A percentile compares a stretch with the other conserved stretches of the same genome.
phyloP scores from a whole-genome alignment of 2,329 filamentous ascomycete genomes.

The Arthroderma uncinatum region DNA sequence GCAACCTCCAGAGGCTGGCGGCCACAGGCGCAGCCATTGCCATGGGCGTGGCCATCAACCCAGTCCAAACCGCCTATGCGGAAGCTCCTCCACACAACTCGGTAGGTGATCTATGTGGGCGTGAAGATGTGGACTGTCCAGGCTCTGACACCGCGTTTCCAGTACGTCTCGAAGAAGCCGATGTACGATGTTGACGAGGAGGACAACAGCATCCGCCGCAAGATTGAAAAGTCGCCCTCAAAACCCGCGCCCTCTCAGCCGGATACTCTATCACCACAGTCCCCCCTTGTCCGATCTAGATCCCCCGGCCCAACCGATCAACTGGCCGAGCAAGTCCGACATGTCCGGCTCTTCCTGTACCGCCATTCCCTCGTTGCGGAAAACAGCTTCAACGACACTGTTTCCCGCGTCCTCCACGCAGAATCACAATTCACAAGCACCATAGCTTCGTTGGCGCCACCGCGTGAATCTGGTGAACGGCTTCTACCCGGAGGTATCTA shows the following conservation, averaged over 20 bases:
- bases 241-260: background rate
- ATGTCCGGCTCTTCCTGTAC: slow-evolving; percentile 70
- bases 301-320: slow-evolving; percentile 63
- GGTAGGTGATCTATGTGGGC: slow-evolving; percentile 20
- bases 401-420: slow-evolving; percentile 70
- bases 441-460: slow-evolving; percentile 74
- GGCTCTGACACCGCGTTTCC: background rate
- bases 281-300: background rate
- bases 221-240: slow-evolving; percentile 7
- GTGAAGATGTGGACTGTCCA: background rate
- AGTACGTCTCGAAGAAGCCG: slow-evolving; percentile 13
- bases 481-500: slow-evolving; percentile 85
- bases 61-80: slow-evolving; percentile 32
- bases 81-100: slow-evolving; percentile 29
- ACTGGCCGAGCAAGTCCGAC: slow-evolving; percentile 70
- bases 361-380: slow-evolving; percentile 62
- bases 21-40: slow-evolving; percentile 32
- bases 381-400: slow-evolving; percentile 67
- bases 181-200: slow-evolving; percentile 17
- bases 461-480: slow-evolving; percentile 73
- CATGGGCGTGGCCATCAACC: slow-evolving; percentile 31
- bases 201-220: slow-evolving; percentile 3
- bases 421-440: slow-evolving; percentile 87
- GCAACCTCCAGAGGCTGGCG: slow-evolving; percentile 25
- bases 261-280: background rate